These are phyloP conservation scores for Canariomyces notabilis DNA, from an alignment of 2,329 filamentous ascomycete species.

Conservation along the genomic window DNA sequence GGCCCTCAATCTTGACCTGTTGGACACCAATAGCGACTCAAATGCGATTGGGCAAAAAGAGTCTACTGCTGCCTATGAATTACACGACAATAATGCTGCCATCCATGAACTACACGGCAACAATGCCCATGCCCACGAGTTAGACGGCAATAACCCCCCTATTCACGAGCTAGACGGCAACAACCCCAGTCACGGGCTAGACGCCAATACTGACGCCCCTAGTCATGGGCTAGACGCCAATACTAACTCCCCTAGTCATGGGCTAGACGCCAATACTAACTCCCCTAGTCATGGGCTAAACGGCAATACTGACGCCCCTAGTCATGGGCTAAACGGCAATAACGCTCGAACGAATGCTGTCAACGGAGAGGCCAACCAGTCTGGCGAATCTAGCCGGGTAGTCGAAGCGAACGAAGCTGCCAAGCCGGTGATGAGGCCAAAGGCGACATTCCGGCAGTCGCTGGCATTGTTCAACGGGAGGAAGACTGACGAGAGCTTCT, in stretches of 20 bases:
- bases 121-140: too few relatives aligned
- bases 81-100: neutral
- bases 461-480: slow-evolving; percentile 73
- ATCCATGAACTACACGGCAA: too few relatives aligned
- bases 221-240: too few relatives aligned
- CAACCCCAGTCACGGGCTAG: too few relatives aligned
- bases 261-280: too few relatives aligned
- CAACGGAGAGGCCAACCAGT: slow-evolving; percentile 1
- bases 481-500: slow-evolving; percentile 72
- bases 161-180: too few relatives aligned
- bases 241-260: too few relatives aligned
- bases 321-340: neutral
- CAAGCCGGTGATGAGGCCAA: slow-evolving; percentile 30
- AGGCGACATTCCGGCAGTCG: slow-evolving; percentile 56
- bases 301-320: neutral
- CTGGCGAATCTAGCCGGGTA: neutral
- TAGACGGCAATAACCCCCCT: too few relatives aligned
- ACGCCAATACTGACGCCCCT: too few relatives aligned
- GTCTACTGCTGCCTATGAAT: neutral
- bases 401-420: slow-evolving; percentile 10
- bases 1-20: slow-evolving; percentile 65
- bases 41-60: too few relatives aligned
- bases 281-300: too few relatives aligned
- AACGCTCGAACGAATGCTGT: neutral
- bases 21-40: slow-evolving; percentile 32